Percentiles rank a stretch among this genome's conserved stretches.
Conservation (phyloP, 768 basidiomycete genomes). For the Crassisporium funariophilum region DNA sequence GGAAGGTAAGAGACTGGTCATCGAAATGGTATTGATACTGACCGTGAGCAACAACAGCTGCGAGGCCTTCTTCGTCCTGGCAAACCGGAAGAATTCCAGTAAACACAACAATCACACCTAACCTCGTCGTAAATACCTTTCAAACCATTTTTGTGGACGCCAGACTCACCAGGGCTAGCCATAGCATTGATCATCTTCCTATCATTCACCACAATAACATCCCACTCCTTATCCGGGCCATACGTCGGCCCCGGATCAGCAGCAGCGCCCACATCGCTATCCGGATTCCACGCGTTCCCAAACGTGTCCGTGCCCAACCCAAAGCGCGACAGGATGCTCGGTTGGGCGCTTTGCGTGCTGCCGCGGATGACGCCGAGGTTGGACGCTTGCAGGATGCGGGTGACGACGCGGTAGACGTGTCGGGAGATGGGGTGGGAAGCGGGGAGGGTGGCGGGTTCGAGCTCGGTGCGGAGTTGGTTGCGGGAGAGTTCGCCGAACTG, state of each 20-base stretch:
- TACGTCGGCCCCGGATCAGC: conserved; percentile 22
- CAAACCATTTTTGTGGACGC: neutral
- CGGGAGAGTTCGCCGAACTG: conserved; percentile 45
- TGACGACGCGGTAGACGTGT: conserved; percentile 71
- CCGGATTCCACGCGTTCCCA: conserved; percentile 35
- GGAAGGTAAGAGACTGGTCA: neutral
- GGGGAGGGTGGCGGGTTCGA: conserved; percentile 59
- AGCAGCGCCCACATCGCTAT: conserved; percentile 28
- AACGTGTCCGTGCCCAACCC: conserved; percentile 21
- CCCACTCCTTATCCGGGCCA: conserved; percentile 52
- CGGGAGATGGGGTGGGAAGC: conserved; percentile 62
- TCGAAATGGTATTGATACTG: conserved; percentile 14
- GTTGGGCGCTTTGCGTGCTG: conserved; percentile 16
- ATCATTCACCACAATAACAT: conserved; percentile 80
- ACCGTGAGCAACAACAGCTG: conserved; percentile 87
- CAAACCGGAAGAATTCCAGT: conserved; percentile 86
- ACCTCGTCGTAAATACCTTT: neutral
- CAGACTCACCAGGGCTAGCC: conserved; percentile 63
- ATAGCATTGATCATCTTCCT: conserved; percentile 73
- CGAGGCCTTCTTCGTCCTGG: conserved; percentile 77
- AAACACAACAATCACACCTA: conserved; percentile 82
- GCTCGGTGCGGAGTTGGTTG: conserved; percentile 53
- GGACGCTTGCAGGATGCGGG: conserved; percentile 67
- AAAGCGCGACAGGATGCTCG: conserved; percentile 25
- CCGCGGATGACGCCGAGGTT: conserved; percentile 65